Percentiles rank a stretch among this genome's conserved stretches.
These are phyloP conservation scores for Auricularia heimuer DNA, from an alignment of 768 basidiomycete genomes.

Conservation along the genomic window DNA sequence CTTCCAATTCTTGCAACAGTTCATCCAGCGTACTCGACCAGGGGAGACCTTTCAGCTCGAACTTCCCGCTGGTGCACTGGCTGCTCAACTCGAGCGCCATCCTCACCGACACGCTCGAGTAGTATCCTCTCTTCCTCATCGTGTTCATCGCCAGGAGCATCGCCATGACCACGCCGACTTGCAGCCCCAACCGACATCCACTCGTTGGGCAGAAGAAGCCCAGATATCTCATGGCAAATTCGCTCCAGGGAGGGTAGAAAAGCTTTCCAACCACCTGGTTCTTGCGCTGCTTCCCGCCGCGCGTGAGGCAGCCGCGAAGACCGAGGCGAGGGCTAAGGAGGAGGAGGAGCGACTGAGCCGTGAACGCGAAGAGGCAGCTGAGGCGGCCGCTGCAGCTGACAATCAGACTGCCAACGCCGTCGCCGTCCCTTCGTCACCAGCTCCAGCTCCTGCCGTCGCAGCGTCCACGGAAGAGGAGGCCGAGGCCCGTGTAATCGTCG, in stretches of 20 bases:
- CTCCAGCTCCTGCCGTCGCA: conserved; percentile 22
- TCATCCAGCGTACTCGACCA: conserved; percentile 41
- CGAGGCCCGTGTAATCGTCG: neutral
- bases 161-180: conserved; percentile 48
- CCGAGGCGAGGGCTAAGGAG: conserved; percentile 21
- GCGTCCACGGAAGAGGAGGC: neutral
- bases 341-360: conserved; percentile 31
- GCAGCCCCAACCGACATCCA: conserved; percentile 69
- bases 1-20: conserved; percentile 73
- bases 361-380: conserved; percentile 45
- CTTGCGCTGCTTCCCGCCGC: conserved; percentile 75
- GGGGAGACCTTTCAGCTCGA: neutral
- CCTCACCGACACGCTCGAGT: conserved; percentile 40
- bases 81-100: conserved; percentile 36
- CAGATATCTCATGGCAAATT: conserved; percentile 73
- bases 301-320: conserved; percentile 43
- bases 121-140: conserved; percentile 38
- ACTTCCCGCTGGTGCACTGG: neutral
- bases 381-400: conserved; percentile 16
- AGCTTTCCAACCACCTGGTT: conserved; percentile 60
- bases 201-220: conserved; percentile 85
- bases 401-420: conserved; percentile 13
- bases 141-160: conserved; percentile 4
- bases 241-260: conserved; percentile 53
- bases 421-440: conserved; percentile 21